A percentile compares a stretch with the other conserved stretches of the same genome.
phyloP scores from a whole-genome alignment of 495 filamentous ascomycete species.

The Xylaria venustula region DNA sequence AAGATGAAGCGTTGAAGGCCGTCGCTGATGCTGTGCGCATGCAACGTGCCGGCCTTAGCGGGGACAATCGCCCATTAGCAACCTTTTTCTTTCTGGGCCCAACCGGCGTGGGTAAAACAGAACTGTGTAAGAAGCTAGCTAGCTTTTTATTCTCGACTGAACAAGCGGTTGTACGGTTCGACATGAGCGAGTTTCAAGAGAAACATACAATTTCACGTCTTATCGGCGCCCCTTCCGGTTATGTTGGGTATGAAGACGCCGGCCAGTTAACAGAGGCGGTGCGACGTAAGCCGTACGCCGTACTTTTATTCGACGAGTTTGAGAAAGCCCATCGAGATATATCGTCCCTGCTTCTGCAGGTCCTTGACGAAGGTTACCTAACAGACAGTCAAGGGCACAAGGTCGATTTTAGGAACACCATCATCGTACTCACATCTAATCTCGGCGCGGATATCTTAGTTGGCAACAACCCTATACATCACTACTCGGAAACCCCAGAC shows the following conservation, averaged over 20 bases:
- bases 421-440: constrained; percentile 95
- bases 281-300: constrained; percentile 90
- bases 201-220: constrained; percentile 93
- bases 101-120: constrained; percentile 95
- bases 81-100: constrained; percentile 98
- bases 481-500: constrained; percentile 56
- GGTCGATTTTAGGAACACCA: constrained; percentile 92
- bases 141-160: constrained; percentile 91
- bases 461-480: constrained; percentile 53
- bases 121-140: constrained; percentile 94
- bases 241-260: constrained; percentile 95
- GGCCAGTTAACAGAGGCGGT: constrained; percentile 96
- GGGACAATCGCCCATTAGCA: constrained; percentile 86
- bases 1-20: constrained; percentile 88
- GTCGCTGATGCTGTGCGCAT: constrained; percentile 92
- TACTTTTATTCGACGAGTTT: constrained; percentile 94
- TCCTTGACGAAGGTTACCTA: constrained; percentile 93
- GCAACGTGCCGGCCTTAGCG: constrained; percentile 88
- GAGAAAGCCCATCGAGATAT: constrained; percentile 97
- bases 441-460: constrained; percentile 77
- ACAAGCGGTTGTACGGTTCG: constrained; percentile 84
- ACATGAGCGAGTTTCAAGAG: constrained; percentile 98
- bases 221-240: constrained; percentile 90
- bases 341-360: constrained; percentile 88
- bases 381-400: constrained; percentile 95